phyloP scores from a whole-genome alignment of 2,329 filamentous ascomycete genomes.

The Pseudophaeomoniella oleicola region DNA sequence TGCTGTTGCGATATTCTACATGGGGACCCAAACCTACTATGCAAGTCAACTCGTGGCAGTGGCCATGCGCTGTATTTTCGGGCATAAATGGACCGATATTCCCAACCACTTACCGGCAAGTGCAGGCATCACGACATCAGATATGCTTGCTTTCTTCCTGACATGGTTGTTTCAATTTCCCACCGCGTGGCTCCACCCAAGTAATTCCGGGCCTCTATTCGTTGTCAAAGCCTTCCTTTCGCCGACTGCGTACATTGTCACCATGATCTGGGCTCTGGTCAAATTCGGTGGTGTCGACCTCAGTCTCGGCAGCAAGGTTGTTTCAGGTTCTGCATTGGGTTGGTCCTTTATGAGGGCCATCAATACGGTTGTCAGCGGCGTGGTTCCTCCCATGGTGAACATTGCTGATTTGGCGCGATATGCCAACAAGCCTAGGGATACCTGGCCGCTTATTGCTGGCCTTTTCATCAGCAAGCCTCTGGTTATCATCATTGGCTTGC shows the following conservation, averaged over 20 bases:
- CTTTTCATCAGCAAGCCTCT: conserved; percentile 23
- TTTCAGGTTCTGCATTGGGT: conserved; percentile 17
- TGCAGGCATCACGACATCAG: conserved; percentile 19
- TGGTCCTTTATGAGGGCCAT: conserved; percentile 22
- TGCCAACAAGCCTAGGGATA: conserved; percentile 12
- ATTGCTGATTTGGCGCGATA: conserved; percentile 12
- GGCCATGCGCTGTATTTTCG: conserved; percentile 23
- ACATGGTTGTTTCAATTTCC: conserved; percentile 26
- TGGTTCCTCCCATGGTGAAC: conserved; percentile 5
- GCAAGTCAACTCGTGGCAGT: conserved; percentile 20
- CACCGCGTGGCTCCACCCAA: conserved; percentile 21
- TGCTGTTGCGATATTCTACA: conserved; percentile 23
- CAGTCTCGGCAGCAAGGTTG: conserved; percentile 4
- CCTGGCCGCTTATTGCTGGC: conserved; percentile 20
- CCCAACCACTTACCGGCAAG: conserved; percentile 17
- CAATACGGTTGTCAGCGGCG: conserved; percentile 25
- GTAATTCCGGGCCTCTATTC: conserved; percentile 10
- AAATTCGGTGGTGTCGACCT: conserved; percentile 10
- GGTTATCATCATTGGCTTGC: conserved; percentile 26
- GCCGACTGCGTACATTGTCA: conserved; percentile 14
- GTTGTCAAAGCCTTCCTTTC: conserved; percentile 17
- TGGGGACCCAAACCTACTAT: conserved; percentile 21
- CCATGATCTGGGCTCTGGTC: conserved; percentile 22
- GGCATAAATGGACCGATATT: conserved; percentile 16
- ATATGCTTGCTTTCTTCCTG: conserved; percentile 22